Percentiles rank a stretch among this genome's conserved stretches.
phyloP scores from a whole-genome alignment of 257 asterid species.

The Fraxinus excelsior region DNA sequence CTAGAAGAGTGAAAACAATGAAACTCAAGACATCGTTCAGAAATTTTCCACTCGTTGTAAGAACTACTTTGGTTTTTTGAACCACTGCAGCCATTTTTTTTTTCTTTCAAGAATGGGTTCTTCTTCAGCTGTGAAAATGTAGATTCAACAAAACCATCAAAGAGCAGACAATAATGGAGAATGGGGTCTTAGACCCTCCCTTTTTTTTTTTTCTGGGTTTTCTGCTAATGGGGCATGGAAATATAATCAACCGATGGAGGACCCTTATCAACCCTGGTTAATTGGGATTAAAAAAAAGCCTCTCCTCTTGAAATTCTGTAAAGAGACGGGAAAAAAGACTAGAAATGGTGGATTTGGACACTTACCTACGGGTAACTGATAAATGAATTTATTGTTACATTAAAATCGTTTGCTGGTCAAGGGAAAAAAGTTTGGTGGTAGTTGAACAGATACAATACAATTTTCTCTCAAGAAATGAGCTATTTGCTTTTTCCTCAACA shows the following conservation, averaged over 20 bases:
- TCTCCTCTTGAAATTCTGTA: background rate
- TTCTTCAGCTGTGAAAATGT: background rate
- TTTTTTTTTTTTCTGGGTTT: background rate
- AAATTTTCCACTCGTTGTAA: conserved; percentile 37
- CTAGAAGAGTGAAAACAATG: conserved; percentile 50
- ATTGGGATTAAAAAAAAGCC: conserved; percentile 17
- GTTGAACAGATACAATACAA: conserved; percentile 30
- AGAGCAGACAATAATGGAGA: conserved; percentile 6
- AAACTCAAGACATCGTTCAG: conserved; percentile 59
- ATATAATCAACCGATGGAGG: background rate
- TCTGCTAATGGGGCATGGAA: conserved; percentile 4
- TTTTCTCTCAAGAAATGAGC: conserved; percentile 20
- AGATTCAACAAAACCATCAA: conserved; percentile 2
- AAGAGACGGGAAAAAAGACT: background rate
- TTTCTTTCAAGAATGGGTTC: background rate
- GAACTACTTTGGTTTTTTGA: conserved; percentile 21
- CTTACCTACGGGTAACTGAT: conserved; percentile 53
- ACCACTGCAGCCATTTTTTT: conserved; percentile 22
- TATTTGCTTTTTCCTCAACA: background rate
- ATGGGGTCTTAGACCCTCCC: background rate
- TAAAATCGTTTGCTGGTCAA: conserved; percentile 31
- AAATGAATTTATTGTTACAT: conserved; percentile 44
- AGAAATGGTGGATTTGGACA: conserved; percentile 33
- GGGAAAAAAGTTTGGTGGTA: conserved; percentile 35
- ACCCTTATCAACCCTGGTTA: background rate